These are phyloP conservation scores for Xeromyces bisporus DNA, from an alignment of 495 filamentous ascomycete genomes.

Conservation along the genomic window DNA sequence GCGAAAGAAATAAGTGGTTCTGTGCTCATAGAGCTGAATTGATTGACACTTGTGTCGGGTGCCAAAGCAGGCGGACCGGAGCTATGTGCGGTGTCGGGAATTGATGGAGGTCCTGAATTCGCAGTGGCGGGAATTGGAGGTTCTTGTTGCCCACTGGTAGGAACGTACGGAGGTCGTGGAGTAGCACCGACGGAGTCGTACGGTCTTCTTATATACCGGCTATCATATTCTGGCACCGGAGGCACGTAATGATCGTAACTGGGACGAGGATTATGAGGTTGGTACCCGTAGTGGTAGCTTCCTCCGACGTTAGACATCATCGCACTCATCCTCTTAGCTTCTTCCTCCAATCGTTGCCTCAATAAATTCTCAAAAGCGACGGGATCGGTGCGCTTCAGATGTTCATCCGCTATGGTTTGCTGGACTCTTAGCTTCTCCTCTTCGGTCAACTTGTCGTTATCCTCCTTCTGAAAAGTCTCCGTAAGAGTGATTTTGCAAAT, in stretches of 20 bases:
- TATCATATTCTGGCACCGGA: not conserved
- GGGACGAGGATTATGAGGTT: not conserved
- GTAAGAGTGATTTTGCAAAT: slow-evolving; percentile 39
- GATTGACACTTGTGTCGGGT: not conserved
- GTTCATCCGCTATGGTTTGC: slow-evolving; percentile 24
- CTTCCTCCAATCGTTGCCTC: slow-evolving; percentile 6
- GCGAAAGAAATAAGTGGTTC: no score
- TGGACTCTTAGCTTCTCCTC: slow-evolving; percentile 36
- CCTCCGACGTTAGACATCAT: not conserved
- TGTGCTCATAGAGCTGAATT: no score
- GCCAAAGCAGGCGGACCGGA: not conserved
- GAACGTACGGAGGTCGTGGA: not conserved
- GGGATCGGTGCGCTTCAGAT: slow-evolving; percentile 29
- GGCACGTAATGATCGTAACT: not conserved
- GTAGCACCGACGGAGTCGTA: no score
- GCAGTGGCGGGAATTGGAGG: no score
- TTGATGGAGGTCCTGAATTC: not conserved
- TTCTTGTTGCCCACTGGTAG: no score
- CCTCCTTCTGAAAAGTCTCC: slow-evolving; percentile 41
- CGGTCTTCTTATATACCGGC: no score
- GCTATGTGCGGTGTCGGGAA: not conserved
- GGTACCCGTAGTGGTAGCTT: not conserved
- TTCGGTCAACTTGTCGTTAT: slow-evolving; percentile 36
- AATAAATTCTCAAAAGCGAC: slow-evolving; percentile 13
- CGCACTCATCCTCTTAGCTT: not conserved